Evolutionary conservation across 495 filamentous ascomycete genomes (phyloP).

Genomic region (Beverwykella pulmonaria): DNA sequence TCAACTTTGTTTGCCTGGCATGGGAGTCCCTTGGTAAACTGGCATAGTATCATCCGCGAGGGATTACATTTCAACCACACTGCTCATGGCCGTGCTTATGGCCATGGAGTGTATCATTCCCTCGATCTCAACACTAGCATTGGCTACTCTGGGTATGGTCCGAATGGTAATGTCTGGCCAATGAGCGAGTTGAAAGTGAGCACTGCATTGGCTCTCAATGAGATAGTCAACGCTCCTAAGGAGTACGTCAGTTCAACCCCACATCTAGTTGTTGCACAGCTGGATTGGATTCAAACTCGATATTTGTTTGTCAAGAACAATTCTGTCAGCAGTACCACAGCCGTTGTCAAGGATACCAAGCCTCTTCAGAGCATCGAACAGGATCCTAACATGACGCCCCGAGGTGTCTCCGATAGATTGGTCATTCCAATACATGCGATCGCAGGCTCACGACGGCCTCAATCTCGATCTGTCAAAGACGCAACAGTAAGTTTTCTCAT

Average conservation of each 20-base stretch:
- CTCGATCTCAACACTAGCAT: constrained; percentile 59
- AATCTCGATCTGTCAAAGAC: constrained; percentile 19
- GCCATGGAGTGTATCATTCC: constrained; percentile 83
- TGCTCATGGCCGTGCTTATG: constrained; percentile 68
- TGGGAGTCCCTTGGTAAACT: constrained; percentile 75
- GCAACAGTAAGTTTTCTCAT: not conserved
- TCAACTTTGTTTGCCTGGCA: constrained; percentile 85
- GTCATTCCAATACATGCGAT: constrained; percentile 58
- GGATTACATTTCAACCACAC: constrained; percentile 72
- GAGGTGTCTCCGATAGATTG: constrained; percentile 47
- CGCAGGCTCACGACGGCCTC: constrained; percentile 45
- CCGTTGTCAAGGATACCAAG: constrained; percentile 27
- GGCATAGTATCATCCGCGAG: constrained; percentile 87
- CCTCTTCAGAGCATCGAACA: constrained; percentile 55
- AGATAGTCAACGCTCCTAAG: constrained; percentile 76
- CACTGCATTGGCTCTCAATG: constrained; percentile 74
- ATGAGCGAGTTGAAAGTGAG: constrained; percentile 62
- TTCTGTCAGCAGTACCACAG: not conserved
- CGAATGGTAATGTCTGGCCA: constrained; percentile 58
- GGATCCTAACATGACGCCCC: constrained; percentile 54
- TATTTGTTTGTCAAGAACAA: constrained; percentile 72
- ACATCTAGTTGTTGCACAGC: constrained; percentile 71
- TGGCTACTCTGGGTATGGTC: constrained; percentile 52
- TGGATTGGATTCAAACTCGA: constrained; percentile 89
- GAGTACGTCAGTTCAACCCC: constrained; percentile 60